phyloP scores from a whole-genome alignment of 441 rosid species.

The Arabidopsis lyrata region DNA sequence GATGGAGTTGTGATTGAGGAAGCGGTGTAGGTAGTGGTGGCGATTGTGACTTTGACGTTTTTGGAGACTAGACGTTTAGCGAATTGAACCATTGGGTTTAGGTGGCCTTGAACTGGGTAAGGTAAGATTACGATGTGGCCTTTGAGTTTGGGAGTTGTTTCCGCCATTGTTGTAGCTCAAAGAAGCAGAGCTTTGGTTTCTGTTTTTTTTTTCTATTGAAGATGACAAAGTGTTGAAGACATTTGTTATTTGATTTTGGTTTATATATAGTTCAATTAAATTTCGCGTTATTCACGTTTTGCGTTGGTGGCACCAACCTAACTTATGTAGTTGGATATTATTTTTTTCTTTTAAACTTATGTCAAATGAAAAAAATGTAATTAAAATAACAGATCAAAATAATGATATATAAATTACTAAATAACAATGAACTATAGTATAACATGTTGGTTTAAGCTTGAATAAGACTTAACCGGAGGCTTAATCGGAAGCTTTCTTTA shows the following conservation, averaged over 20 bases:
- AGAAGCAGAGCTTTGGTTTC: not conserved
- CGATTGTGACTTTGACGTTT: constrained; percentile 68
- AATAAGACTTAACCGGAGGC: no score
- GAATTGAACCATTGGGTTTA: constrained; percentile 83
- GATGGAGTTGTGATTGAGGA: constrained; percentile 51
- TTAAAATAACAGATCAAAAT: no score
- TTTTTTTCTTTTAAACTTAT: no score
- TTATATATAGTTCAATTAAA: not conserved
- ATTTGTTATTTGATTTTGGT: not conserved
- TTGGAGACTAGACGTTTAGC: constrained; percentile 74
- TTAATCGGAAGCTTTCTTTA: no score
- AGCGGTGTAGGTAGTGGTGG: constrained; percentile 65
- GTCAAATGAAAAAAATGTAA: no score
- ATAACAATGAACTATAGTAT: not conserved
- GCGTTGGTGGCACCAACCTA: not conserved
- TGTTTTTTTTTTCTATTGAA: not conserved
- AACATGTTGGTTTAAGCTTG: no score
- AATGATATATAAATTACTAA: no score
- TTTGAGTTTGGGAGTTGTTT: constrained; percentile 21
- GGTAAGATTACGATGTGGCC: constrained; percentile 66
- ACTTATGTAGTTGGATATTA: not conserved
- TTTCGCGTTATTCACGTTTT: constrained; percentile 5
- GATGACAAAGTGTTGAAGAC: not conserved
- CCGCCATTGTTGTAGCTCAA: constrained; percentile 32
- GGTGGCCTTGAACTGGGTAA: constrained; percentile 86